Base-by-base conservation (phyloP, 192 early-diverging fungal species). In the Obelidium mucronatum region DNA sequence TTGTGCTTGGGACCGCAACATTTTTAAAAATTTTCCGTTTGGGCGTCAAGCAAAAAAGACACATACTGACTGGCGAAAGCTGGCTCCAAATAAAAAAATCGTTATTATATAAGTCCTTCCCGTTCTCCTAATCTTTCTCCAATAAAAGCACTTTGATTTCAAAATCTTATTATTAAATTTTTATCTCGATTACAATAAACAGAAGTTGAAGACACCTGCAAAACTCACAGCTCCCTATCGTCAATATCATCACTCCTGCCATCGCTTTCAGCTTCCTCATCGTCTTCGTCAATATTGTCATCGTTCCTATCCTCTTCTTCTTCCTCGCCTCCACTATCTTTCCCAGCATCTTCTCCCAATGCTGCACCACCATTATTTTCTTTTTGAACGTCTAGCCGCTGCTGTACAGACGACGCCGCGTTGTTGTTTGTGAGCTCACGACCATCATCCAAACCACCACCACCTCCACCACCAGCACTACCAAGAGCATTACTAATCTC, bases 201-300 rank as follows among this genome's bases (percentile, higher is more conserved):
- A n/a, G n/a, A n/a, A n/a, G n/a, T n/a, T n/a, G n/a, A n/a, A n/a
- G n/a, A 48, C 67, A 40, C 30, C 64, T 11, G 24, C 19, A 34
- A 5, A 6, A 8, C 40, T 6, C 24, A 39, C 48, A 53, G 3
- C 48, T n/a, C n/a, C n/a, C n/a, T n/a, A 24, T 53, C 22, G 33
- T 26, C 34, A 35, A 17, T 60, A 22, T 71, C 69, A 22, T 33
- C 33, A 11, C 61, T 36, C 37, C 15, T 26, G 15, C 37, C 74
- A 35, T 78, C 79, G 8, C 42, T 48, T 13, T 56, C 74, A 53
- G 28, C 67, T 15, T 78, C 75, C 26, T 77, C 37, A 11, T 66
- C 52, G 51, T 69, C 63, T 22, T 55, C 61, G 8, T 59, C 78
- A 37, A 19, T 42, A 13, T 40, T 37, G 4, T 31, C 75, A 19